Percentiles rank a stretch among this genome's conserved stretches.
These are phyloP conservation scores for Jimgerdemannia lactiflua DNA, from an alignment of 192 early-diverging fungal genomes.

Conservation along the genomic window DNA sequence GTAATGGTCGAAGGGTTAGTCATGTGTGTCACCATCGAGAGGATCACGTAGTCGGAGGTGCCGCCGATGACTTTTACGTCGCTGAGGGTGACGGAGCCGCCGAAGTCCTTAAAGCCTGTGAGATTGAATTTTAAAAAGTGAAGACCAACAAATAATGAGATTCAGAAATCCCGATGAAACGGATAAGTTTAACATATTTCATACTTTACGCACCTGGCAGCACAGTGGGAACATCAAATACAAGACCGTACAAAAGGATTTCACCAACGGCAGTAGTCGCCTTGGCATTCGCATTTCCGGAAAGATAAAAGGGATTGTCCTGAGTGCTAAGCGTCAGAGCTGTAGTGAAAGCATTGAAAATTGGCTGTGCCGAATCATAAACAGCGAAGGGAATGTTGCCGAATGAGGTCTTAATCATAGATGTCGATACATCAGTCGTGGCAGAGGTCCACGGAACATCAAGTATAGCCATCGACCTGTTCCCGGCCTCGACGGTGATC, in stretches of 20 bases:
- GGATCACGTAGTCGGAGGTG: constrained; percentile 33
- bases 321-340: constrained; percentile 12
- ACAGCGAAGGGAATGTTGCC: constrained; percentile 29
- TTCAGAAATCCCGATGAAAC: background rate
- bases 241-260: constrained; percentile 33
- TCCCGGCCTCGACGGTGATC: background rate
- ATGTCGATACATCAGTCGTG: background rate
- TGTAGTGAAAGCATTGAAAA: constrained; percentile 26
- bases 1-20: constrained; percentile 50
- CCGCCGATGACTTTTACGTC: constrained; percentile 18
- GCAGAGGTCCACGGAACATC: background rate
- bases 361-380: constrained; percentile 1
- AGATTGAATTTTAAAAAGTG: background rate
- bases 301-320: constrained; percentile 6
- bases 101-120: constrained; percentile 29
- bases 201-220: background rate
- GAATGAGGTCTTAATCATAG: background rate
- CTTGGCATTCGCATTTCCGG: constrained; percentile 11
- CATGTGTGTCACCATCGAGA: constrained; percentile 33
- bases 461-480: background rate
- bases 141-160: background rate
- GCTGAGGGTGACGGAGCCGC: constrained; percentile 16
- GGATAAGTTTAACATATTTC: background rate
- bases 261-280: constrained; percentile 36
- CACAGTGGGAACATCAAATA: constrained; percentile 30